Evolutionary conservation across 2,329 filamentous ascomycete genomes (phyloP).

Genomic region (Tolypocladium ophioglossoides): DNA sequence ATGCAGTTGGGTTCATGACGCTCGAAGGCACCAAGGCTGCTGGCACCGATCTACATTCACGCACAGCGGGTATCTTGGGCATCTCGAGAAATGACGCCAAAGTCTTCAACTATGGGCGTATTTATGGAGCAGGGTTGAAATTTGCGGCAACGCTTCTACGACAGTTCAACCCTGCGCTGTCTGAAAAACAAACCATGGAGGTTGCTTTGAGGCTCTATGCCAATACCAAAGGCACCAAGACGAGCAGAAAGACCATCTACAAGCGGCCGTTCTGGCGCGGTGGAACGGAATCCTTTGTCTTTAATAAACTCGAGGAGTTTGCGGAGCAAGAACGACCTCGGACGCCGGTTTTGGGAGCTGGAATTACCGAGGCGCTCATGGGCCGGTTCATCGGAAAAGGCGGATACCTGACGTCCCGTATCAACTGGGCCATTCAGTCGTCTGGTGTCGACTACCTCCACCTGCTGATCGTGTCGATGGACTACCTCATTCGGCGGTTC

Average conservation of each 20-base stretch:
- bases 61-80: slow-evolving; percentile 82
- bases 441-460: slow-evolving; percentile 96
- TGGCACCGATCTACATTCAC: slow-evolving; percentile 88
- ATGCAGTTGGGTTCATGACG: slow-evolving; percentile 98
- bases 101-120: slow-evolving; percentile 96
- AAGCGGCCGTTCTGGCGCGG: slow-evolving; percentile 85
- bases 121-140: slow-evolving; percentile 93
- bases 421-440: slow-evolving; percentile 99
- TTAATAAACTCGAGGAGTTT: slow-evolving; percentile 97
- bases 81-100: slow-evolving; percentile 95
- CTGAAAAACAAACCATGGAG: slow-evolving; percentile 65
- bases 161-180: slow-evolving; percentile 83
- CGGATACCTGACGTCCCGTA: slow-evolving; percentile 87
- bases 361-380: slow-evolving; percentile 94
- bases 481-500: slow-evolving; percentile 78
- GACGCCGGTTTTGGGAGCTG: slow-evolving; percentile 86
- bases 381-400: slow-evolving; percentile 77
- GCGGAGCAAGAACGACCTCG: slow-evolving; percentile 86
- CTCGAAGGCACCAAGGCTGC: slow-evolving; percentile 90
- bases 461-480: slow-evolving; percentile 86
- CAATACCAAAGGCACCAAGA: slow-evolving; percentile 84
- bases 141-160: slow-evolving; percentile 84
- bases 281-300: slow-evolving; percentile 93
- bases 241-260: slow-evolving; percentile 59
- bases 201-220: slow-evolving; percentile 75